phyloP scores from a whole-genome alignment of 2,329 filamentous ascomycete genomes.

The Sporothrix euskadiensis region DNA sequence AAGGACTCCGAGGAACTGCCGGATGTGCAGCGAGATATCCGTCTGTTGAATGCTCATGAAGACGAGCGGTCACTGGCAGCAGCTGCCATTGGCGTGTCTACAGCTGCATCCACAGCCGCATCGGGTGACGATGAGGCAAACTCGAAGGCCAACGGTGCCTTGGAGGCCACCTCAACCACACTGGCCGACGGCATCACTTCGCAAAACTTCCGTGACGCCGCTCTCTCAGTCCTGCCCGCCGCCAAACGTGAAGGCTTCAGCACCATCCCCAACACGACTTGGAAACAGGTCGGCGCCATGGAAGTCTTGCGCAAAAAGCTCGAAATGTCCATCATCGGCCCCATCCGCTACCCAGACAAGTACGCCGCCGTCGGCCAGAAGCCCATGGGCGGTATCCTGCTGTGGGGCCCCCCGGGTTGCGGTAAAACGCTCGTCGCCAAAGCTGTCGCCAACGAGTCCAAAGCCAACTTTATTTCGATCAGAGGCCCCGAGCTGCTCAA shows the following conservation, averaged over 20 bases:
- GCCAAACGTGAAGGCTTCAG: conserved; percentile 93
- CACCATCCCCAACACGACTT: conserved; percentile 89
- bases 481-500: conserved; percentile 95
- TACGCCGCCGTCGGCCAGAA: conserved; percentile 78
- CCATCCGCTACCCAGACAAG: conserved; percentile 77
- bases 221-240: conserved; percentile 75
- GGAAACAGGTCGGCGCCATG: conserved; percentile 88
- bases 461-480: conserved; percentile 97
- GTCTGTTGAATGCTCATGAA: conserved; percentile 23
- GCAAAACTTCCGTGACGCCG: conserved; percentile 70
- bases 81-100: background rate
- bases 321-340: conserved; percentile 81
- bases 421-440: conserved; percentile 96
- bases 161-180: background rate
- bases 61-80: background rate
- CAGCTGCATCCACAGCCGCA: conserved; percentile 24
- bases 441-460: conserved; percentile 90
- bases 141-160: conserved; percentile 29
- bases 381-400: conserved; percentile 80
- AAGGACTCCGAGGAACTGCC: background rate
- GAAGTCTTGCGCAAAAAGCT: conserved; percentile 77
- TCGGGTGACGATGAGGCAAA: conserved; percentile 26
- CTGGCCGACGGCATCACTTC: conserved; percentile 44
- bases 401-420: conserved; percentile 96
- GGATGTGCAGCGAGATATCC: conserved; percentile 15